Conservation (phyloP, 495 filamentous ascomycete genomes). For the Hypomontagnella monticulosa region DNA sequence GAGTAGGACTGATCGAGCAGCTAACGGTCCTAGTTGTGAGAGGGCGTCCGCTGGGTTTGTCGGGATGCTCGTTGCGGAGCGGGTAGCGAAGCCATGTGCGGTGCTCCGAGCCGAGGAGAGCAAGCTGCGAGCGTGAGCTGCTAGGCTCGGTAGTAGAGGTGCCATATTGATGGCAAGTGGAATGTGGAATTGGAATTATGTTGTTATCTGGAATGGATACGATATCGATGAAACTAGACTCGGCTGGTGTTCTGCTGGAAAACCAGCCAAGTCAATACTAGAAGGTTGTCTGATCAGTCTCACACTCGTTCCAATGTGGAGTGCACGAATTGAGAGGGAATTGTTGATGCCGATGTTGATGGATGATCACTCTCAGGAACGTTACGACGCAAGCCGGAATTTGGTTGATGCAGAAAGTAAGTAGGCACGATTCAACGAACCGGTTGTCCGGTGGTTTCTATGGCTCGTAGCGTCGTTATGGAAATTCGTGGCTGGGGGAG, state of each 20-base stretch:
- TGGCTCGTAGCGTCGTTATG: constrained; percentile 23
- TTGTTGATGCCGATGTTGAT: constrained; percentile 4
- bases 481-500: constrained; percentile 40
- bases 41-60: constrained; percentile 13
- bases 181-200: constrained; percentile 11
- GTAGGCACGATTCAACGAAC: constrained; percentile 1
- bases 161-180: constrained; percentile 33
- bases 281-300: constrained; percentile 7
- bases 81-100: constrained; percentile 26
- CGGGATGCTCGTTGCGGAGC: constrained; percentile 17
- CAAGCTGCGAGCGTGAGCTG: constrained; percentile 41
- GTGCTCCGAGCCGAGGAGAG: constrained; percentile 33
- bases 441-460: constrained; percentile 44
- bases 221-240: constrained; percentile 8
- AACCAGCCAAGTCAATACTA: constrained; percentile 37
- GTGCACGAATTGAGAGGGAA: constrained; percentile 24
- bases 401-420: constrained; percentile 2
- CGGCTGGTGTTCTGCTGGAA: constrained; percentile 40
- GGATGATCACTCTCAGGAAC: constrained; percentile 20
- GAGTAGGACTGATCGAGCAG: constrained; percentile 50
- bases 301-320: constrained; percentile 14
- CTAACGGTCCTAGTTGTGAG: constrained; percentile 51
- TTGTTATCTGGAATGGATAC: constrained; percentile 15
- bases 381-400: constrained; percentile 18
- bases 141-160: constrained; percentile 40